Conservation (phyloP, 2,329 filamentous ascomycete species). For the Helotiales sp. region DNA sequence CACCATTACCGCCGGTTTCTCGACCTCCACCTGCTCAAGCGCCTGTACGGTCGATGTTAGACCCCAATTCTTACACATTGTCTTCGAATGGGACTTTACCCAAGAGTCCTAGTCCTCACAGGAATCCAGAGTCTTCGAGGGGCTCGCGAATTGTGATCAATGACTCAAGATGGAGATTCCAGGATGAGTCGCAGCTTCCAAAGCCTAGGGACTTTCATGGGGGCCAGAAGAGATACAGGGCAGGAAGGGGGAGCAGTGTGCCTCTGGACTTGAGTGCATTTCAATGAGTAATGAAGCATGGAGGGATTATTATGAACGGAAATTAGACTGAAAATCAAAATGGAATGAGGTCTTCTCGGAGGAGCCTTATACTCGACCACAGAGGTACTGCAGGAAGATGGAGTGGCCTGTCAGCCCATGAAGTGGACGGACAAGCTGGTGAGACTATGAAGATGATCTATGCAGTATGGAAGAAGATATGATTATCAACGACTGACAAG, state of each 20-base stretch:
- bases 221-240: constrained; percentile 77
- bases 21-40: constrained; percentile 39
- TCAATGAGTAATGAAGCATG: constrained; percentile 14
- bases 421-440: no score
- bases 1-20: constrained; percentile 42
- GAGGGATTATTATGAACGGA: background rate
- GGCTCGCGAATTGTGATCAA: constrained; percentile 59
- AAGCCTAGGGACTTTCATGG: constrained; percentile 80
- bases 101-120: constrained; percentile 49
- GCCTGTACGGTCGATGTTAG: constrained; percentile 62
- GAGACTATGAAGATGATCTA: no score
- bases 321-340: background rate
- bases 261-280: constrained; percentile 74
- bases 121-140: constrained; percentile 36
- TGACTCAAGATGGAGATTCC: constrained; percentile 84
- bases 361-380: background rate
- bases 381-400: no score
- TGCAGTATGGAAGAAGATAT: no score
- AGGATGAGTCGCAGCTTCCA: constrained; percentile 77
- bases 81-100: constrained; percentile 56
- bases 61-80: constrained; percentile 76
- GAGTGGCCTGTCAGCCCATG: no score
- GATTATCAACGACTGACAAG: no score
- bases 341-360: background rate
- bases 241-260: constrained; percentile 90